Conservation (phyloP, 805 yeast genomes). For the Hanseniaspora thailandica region DNA sequence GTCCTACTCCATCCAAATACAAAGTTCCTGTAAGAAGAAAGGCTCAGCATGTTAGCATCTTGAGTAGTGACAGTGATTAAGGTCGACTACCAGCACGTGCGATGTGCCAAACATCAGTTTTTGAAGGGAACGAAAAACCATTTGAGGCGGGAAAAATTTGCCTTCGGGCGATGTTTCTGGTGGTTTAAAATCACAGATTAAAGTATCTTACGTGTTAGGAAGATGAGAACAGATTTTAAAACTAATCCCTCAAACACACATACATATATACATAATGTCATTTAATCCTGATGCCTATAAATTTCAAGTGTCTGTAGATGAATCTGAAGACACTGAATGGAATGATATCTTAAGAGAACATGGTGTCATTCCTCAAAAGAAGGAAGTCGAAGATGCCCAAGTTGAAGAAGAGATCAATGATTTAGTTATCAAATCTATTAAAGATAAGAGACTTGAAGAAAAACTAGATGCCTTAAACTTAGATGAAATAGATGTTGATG, state of each 20-base stretch:
- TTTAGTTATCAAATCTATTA: constrained; percentile 61
- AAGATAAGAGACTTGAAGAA: constrained; percentile 45
- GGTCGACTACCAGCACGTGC: too few relatives aligned
- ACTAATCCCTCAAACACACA: neutral
- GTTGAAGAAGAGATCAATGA: constrained; percentile 80
- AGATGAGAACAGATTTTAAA: too few relatives aligned
- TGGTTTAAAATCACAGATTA: too few relatives aligned
- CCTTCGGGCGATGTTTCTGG: too few relatives aligned
- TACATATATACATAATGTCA: neutral
- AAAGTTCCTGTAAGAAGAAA: constrained; percentile 1
- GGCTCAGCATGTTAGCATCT: neutral
- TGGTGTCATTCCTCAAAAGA: constrained; percentile 85
- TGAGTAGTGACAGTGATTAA: constrained; percentile 10
- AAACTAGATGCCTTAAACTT: constrained; percentile 64
- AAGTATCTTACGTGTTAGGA: too few relatives aligned
- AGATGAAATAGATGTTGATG: constrained; percentile 91
- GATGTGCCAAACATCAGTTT: too few relatives aligned
- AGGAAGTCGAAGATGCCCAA: constrained; percentile 78
- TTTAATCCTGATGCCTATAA: constrained; percentile 38
- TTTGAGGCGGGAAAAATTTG: too few relatives aligned
- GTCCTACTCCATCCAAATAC: neutral
- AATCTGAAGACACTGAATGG: constrained; percentile 97
- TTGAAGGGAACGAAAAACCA: too few relatives aligned
- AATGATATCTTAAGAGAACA: constrained; percentile 83
- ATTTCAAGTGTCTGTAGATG: constrained; percentile 80